Evolutionary conservation across 495 filamentous ascomycete genomes (phyloP).

Genomic region (Tuber indicum): DNA sequence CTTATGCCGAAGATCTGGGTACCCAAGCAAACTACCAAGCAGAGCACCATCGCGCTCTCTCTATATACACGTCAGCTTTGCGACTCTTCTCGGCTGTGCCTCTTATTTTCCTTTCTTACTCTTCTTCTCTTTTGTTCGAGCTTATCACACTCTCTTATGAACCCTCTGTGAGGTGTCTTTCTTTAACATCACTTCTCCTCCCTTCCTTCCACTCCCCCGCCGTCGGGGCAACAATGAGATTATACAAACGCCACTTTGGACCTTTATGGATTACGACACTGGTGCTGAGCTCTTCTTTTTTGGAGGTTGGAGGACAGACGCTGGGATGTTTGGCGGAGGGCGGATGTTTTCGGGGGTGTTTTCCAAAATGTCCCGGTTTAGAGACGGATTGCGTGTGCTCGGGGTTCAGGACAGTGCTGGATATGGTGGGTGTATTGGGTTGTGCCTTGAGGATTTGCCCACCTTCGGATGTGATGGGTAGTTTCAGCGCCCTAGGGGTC

Average conservation of each 20-base stretch:
- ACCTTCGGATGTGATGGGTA: neutral
- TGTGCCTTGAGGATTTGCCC: neutral
- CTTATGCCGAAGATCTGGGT: neutral
- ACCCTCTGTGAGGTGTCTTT: constrained; percentile 3
- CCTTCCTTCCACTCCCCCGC: neutral
- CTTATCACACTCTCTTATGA: neutral
- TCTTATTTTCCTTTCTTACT: neutral
- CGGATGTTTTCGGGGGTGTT: neutral
- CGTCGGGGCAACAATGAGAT: constrained; percentile 1
- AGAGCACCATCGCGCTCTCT: neutral
- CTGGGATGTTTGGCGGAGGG: neutral
- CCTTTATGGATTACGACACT: neutral
- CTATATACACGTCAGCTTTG: neutral
- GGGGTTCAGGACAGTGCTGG: neutral
- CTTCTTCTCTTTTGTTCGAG: neutral
- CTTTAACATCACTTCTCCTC: neutral
- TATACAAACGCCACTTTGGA: neutral
- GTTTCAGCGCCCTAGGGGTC: neutral
- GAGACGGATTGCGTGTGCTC: neutral
- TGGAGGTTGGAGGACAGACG: constrained; percentile 2
- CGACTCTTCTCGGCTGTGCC: neutral
- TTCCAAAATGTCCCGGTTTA: neutral
- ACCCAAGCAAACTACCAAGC: neutral
- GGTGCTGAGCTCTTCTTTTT: neutral
- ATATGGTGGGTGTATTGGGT: neutral